Evolutionary conservation across 257 asterid species (phyloP).

Genomic region (Paulownia fortunei): DNA sequence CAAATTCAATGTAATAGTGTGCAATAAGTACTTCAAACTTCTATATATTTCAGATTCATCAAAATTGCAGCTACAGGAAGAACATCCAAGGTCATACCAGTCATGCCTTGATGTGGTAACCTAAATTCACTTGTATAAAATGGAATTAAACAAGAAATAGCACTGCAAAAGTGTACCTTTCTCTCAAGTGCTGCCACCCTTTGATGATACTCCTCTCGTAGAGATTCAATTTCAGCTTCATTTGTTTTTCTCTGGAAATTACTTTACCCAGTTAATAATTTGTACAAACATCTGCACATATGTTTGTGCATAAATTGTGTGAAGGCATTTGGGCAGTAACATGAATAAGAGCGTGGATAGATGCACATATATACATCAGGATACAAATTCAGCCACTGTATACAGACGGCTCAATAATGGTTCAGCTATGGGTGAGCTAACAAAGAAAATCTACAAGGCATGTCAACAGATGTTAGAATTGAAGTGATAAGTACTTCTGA

Average conservation of each 20-base stretch:
- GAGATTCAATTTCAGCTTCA: slow-evolving; percentile 88
- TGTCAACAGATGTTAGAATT: not conserved
- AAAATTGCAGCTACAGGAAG: not conserved
- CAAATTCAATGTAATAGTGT: slow-evolving; percentile 1
- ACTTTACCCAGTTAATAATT: slow-evolving; percentile 30
- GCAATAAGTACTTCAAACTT: not conserved
- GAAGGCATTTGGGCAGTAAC: slow-evolving; percentile 15
- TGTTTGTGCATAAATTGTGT: slow-evolving; percentile 1
- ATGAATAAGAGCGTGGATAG: slow-evolving; percentile 10
- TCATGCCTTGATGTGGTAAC: not conserved
- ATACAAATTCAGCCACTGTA: slow-evolving; percentile 8
- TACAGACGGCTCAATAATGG: slow-evolving; percentile 4
- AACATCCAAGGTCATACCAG: slow-evolving; percentile 19
- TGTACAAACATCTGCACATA: slow-evolving; percentile 10
- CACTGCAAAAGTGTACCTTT: slow-evolving; percentile 64
- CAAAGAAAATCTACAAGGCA: not conserved
- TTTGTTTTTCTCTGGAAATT: slow-evolving; percentile 74
- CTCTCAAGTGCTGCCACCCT: slow-evolving; percentile 92
- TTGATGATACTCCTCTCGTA: slow-evolving; percentile 95
- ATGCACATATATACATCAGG: slow-evolving; percentile 4
- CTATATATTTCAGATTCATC: slow-evolving; percentile 4
- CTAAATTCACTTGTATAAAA: not conserved
- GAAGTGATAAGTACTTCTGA: not conserved
- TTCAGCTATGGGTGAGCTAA: not conserved
- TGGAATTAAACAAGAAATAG: slow-evolving; percentile 37